Conservation (phyloP, 805 yeast genomes). For the Spathaspora girioi region DNA sequence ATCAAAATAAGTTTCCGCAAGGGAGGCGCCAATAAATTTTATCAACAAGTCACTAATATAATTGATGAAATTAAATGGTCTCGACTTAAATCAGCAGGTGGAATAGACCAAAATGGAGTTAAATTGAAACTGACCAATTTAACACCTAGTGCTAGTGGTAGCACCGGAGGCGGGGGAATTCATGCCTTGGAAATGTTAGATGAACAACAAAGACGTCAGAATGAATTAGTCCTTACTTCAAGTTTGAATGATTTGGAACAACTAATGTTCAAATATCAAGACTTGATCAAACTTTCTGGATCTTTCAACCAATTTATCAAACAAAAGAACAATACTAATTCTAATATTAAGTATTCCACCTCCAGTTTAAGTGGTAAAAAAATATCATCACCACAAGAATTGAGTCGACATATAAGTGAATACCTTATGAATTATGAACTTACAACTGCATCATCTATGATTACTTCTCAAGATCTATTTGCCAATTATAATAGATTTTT, state of each 20-base stretch:
- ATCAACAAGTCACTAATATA: slow-evolving; percentile 35
- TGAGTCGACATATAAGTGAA: slow-evolving; percentile 77
- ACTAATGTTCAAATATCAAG: slow-evolving; percentile 73
- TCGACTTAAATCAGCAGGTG: slow-evolving; percentile 27
- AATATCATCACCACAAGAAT: slow-evolving; percentile 49
- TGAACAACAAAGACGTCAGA: slow-evolving; percentile 51
- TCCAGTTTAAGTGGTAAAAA: slow-evolving; percentile 32
- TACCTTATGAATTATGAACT: slow-evolving; percentile 43
- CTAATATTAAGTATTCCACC: slow-evolving; percentile 9
- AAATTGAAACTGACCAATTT: slow-evolving; percentile 12
- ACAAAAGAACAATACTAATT: not conserved
- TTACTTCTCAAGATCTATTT: slow-evolving; percentile 39
- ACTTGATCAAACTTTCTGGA: slow-evolving; percentile 57
- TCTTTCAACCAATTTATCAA: slow-evolving; percentile 23
- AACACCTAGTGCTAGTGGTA: slow-evolving; percentile 2
- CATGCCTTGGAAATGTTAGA: slow-evolving; percentile 62
- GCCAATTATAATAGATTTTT: slow-evolving; percentile 39
- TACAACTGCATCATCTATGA: slow-evolving; percentile 31
- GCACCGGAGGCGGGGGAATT: slow-evolving; percentile 51
- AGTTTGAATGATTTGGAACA: slow-evolving; percentile 77
- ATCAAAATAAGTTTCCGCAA: slow-evolving; percentile 73
- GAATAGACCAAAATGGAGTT: slow-evolving; percentile 34
- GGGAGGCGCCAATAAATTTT: slow-evolving; percentile 60
- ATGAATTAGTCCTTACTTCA: slow-evolving; percentile 56
- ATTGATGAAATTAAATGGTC: slow-evolving; percentile 55